These are phyloP conservation scores for Camelina hispida DNA, from an alignment of 345 rosid species.

Conservation along the genomic window DNA sequence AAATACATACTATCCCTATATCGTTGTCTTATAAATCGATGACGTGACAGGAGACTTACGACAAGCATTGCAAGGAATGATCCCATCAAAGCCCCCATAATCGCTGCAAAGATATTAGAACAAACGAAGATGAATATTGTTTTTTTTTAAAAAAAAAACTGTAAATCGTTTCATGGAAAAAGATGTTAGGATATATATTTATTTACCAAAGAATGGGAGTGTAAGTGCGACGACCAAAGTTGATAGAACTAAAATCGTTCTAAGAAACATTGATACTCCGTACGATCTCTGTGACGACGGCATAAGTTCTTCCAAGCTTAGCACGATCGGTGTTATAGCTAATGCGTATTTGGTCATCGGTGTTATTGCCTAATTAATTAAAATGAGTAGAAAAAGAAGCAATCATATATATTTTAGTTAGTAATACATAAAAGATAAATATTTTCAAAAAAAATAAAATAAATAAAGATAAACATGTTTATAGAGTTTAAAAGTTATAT, in stretches of 20 bases:
- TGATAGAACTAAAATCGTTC: conserved; percentile 65
- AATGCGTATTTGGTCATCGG: conserved; percentile 82
- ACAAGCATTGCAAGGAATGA: conserved; percentile 72
- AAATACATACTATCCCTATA: background rate
- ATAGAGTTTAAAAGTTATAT: conserved; percentile 3
- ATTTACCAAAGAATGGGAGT: conserved; percentile 76
- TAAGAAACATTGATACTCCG: conserved; percentile 52
- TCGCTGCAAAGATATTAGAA: conserved; percentile 49
- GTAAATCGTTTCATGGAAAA: background rate
- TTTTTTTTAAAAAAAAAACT: background rate
- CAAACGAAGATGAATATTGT: background rate
- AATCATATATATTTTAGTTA: background rate
- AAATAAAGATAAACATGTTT: background rate
- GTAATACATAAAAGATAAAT: background rate
- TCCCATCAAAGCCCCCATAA: conserved; percentile 70
- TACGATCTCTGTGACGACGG: conserved; percentile 55
- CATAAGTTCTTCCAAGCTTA: conserved; percentile 77
- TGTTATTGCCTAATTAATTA: conserved; percentile 55
- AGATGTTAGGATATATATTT: background rate
- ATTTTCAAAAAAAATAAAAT: too few species aligned
- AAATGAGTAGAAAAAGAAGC: conserved; percentile 2
- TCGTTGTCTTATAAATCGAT: background rate
- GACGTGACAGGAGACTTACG: conserved; percentile 49
- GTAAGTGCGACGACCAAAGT: conserved; percentile 67
- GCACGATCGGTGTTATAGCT: conserved; percentile 66